Base-by-base conservation (phyloP, 1,284 basidiomycete genomes). In the Heimioporus punctisporus region DNA sequence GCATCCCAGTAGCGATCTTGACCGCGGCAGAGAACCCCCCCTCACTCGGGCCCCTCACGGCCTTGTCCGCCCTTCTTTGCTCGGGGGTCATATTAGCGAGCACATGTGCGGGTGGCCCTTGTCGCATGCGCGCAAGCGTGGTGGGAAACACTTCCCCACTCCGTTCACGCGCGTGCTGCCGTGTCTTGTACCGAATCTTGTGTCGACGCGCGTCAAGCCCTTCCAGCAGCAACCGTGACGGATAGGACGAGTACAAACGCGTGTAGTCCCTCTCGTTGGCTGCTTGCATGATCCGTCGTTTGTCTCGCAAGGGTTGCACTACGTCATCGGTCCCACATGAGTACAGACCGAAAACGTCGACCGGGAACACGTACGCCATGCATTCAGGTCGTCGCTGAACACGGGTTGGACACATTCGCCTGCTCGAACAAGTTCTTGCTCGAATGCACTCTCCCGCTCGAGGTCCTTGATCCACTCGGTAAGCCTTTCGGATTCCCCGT, bases 61-160 rank as follows among this genome's bases (percentile, higher is more conserved):
- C 70, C 58, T 68, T 72, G 57, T 88, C 84, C 71, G 77, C 64
- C 50, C 61, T 66, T 49, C 72, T 76, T 58, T 80, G 67, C 59
- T 77, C 63, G 4, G 74, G 69, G 0, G 78, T 74, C 83, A 91
- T 84, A 55, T 64, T 73, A 24, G 64, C 68, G 7, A 84, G 72
- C 5, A 88, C 59, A 59, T 84, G 82, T 0, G 87, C 80, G 0
- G 91, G 90, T 0, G 86, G 85, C 0, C 81, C 80, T 59, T 80
- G 68, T 8, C 76, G 70, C 63, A 74, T 72, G 27, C 83, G 79
- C 49, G 61, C 62, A 14, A 81, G 60, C 2, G 83, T 83, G n/a
- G 73, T 64, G 2, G 61, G 61, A 7, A 81, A 72, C 23, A 86
- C 68, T 62, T 87, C 84, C 1, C 90, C 91, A 0, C 76, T 74